A percentile compares a stretch with the other conserved stretches of the same genome.
phyloP scores from a whole-genome alignment of 306 rosid genomes.

The Gleditsia sinensis region DNA sequence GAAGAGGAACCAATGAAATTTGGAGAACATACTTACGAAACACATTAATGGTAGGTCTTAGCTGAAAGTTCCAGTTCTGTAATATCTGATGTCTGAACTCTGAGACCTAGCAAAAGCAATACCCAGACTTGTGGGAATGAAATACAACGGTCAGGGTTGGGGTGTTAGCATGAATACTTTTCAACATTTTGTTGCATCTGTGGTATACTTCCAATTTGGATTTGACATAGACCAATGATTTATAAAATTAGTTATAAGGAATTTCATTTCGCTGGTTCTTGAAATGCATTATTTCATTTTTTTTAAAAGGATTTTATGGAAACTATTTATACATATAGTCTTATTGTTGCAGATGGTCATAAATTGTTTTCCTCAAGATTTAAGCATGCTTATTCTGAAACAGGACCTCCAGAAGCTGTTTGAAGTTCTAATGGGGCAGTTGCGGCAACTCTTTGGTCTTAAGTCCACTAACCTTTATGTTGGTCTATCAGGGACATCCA shows the following conservation, averaged over 20 bases:
- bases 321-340: background rate
- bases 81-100: too few relatives aligned
- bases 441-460: slow-evolving; percentile 94
- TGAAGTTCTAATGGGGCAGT: slow-evolving; percentile 88
- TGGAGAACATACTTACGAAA: too few relatives aligned
- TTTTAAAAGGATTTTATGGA: background rate
- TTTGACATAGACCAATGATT: slow-evolving; percentile 5
- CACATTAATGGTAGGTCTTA: too few relatives aligned
- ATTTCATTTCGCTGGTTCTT: slow-evolving; percentile 21
- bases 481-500: slow-evolving; percentile 71
- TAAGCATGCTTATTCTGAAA: slow-evolving; percentile 49
- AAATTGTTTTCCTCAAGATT: slow-evolving; percentile 33
- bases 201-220: background rate
- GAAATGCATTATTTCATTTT: background rate
- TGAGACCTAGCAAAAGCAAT: too few relatives aligned
- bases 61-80: too few relatives aligned
- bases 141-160: too few relatives aligned
- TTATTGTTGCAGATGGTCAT: slow-evolving; percentile 22
- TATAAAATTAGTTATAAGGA: slow-evolving; percentile 7
- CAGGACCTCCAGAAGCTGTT: slow-evolving; percentile 79
- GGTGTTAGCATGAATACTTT: too few relatives aligned
- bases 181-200: slow-evolving; percentile 24
- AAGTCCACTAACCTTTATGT: slow-evolving; percentile 59
- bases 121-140: too few relatives aligned
- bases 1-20: too few relatives aligned